Conservation (phyloP, 2,329 filamentous ascomycete species). For the Albifimbria verrucaria region DNA sequence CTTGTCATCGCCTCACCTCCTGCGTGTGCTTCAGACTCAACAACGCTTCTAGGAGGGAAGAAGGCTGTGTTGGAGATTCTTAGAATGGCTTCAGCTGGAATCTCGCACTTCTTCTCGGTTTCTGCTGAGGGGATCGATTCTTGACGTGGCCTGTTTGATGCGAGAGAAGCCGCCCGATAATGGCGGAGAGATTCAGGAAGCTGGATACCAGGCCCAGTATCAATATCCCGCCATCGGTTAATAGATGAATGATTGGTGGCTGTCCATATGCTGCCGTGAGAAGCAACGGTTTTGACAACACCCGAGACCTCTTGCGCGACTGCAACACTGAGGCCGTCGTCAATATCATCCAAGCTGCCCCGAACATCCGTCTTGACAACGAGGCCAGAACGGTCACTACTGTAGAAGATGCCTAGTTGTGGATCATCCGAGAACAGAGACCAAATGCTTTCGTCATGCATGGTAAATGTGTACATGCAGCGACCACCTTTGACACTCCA, state of each 20-base stretch:
- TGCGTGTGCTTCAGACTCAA: slow-evolving; percentile 54
- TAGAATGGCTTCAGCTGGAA: slow-evolving; percentile 74
- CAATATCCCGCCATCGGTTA: slow-evolving; percentile 85
- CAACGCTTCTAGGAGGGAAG: slow-evolving; percentile 59
- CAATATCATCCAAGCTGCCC: slow-evolving; percentile 61
- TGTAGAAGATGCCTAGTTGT: slow-evolving; percentile 86
- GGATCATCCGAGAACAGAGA: slow-evolving; percentile 88
- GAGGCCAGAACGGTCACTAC: slow-evolving; percentile 84
- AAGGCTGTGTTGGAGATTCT: slow-evolving; percentile 80
- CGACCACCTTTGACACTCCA: slow-evolving; percentile 95
- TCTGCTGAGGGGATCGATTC: slow-evolving; percentile 30
- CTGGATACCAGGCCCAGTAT: slow-evolving; percentile 70
- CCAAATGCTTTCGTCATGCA: slow-evolving; percentile 99
- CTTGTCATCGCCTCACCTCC: slow-evolving; percentile 42
- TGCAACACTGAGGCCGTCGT: slow-evolving; percentile 88
- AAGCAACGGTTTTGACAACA: slow-evolving; percentile 64
- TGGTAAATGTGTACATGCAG: slow-evolving; percentile 97
- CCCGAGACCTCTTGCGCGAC: slow-evolving; percentile 88
- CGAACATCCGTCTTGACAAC: slow-evolving; percentile 96
- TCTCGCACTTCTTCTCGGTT: slow-evolving; percentile 53
- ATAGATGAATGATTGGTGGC: slow-evolving; percentile 88
- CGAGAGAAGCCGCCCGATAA: slow-evolving; percentile 43
- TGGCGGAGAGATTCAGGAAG: slow-evolving; percentile 54
- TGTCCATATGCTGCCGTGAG: slow-evolving; percentile 81
- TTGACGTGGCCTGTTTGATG: slow-evolving; percentile 32